Evolutionary conservation across 345 rosid genomes (phyloP).

Genomic region (Eucalyptus erythrocorys): DNA sequence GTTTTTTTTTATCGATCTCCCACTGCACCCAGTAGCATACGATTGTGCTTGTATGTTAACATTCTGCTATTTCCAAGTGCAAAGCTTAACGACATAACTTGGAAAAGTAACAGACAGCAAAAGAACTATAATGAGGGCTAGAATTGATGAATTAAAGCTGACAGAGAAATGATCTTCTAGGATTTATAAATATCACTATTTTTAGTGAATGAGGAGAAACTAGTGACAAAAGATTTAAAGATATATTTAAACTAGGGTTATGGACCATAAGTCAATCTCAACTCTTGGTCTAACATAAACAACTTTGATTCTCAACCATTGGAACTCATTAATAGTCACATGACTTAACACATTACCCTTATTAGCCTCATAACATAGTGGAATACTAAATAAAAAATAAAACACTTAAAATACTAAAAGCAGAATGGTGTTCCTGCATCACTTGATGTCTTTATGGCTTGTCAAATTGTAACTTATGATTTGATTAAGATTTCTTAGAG

Average conservation of each 20-base stretch:
- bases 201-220: not conserved
- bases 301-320: not conserved
- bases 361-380: not conserved
- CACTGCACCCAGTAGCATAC: not conserved
- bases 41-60: not conserved
- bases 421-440: not conserved
- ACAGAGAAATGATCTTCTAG: not conserved
- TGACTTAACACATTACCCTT: not conserved
- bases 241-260: not conserved
- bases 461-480: not conserved
- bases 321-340: not conserved
- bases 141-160: not conserved
- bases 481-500: not conserved
- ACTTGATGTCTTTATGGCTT: not conserved
- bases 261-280: not conserved
- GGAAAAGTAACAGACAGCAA: not conserved
- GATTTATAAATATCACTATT: not conserved
- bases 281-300: not conserved
- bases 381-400: not conserved
- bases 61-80: not conserved
- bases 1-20: not conserved
- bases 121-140: not conserved
- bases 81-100: not conserved
- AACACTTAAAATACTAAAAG: not conserved
- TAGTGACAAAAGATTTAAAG: not conserved